Percentiles rank a stretch among this genome's conserved stretches.
phyloP scores from a whole-genome alignment of 208 protist genomes.

The Acanthamoeba culbertsoni region DNA sequence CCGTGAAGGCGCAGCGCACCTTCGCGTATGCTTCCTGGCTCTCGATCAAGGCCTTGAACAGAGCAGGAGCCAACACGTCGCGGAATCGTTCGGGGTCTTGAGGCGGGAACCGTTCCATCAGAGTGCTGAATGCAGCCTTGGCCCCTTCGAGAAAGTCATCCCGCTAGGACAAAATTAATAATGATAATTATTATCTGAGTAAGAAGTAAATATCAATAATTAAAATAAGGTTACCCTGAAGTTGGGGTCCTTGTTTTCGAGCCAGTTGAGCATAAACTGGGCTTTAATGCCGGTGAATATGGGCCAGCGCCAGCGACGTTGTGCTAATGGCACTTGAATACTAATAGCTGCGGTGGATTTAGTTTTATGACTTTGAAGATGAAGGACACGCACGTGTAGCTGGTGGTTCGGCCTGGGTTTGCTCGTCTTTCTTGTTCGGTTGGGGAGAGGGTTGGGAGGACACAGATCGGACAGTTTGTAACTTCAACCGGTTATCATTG shows the following conservation, averaged over 20 bases:
- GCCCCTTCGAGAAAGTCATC: background rate
- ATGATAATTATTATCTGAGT: background rate
- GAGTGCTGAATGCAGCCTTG: background rate
- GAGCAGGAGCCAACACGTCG: background rate
- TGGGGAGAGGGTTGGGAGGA: no score
- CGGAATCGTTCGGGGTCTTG: background rate
- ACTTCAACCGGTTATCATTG: no score
- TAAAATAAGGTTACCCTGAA: background rate
- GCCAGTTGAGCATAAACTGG: background rate
- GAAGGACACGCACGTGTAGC: no score
- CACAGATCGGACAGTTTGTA: no score
- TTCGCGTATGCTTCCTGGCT: background rate
- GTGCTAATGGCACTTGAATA: no score
- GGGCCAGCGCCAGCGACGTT: background rate
- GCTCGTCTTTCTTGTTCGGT: no score
- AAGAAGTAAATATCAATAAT: background rate
- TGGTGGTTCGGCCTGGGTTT: no score
- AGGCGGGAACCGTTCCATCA: background rate
- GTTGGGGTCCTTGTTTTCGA: background rate
- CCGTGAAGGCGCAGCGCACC: background rate
- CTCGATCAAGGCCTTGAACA: background rate
- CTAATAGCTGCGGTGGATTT: no score
- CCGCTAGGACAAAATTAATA: background rate
- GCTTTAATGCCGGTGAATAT: background rate
- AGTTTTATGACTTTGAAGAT: no score